Conservation (phyloP, 2,329 filamentous ascomycete genomes). For the Aspergillus phoenicis region DNA sequence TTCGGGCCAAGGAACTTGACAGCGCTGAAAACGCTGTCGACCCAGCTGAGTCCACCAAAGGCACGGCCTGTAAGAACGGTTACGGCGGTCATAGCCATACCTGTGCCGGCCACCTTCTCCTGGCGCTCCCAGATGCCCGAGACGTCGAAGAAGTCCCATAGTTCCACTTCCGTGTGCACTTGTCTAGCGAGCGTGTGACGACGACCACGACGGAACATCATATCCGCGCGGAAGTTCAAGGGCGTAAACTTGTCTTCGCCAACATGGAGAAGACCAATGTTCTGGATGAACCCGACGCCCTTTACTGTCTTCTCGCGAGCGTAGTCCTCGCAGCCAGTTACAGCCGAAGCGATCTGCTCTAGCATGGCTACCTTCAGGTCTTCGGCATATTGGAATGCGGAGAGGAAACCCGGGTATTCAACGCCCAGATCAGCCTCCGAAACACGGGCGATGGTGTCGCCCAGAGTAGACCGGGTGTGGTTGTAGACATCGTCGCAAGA, state of each 20-base stretch:
- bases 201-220: slow-evolving; percentile 84
- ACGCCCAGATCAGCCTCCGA: slow-evolving; percentile 79
- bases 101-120: slow-evolving; percentile 91
- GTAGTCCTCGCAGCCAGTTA: slow-evolving; percentile 78
- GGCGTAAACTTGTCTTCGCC: slow-evolving; percentile 79
- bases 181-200: slow-evolving; percentile 80
- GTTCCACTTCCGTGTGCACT: slow-evolving; percentile 82
- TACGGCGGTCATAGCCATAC: slow-evolving; percentile 89
- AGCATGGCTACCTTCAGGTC: slow-evolving; percentile 92
- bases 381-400: slow-evolving; percentile 88
- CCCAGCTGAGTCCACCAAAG: slow-evolving; percentile 82
- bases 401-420: slow-evolving; percentile 81
- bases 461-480: slow-evolving; percentile 75
- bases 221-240: slow-evolving; percentile 83
- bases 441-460: slow-evolving; percentile 72
- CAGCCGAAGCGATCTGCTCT: slow-evolving; percentile 77
- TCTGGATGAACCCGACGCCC: slow-evolving; percentile 85
- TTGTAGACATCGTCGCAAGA: slow-evolving; percentile 85
- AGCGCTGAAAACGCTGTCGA: slow-evolving; percentile 82
- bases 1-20: slow-evolving; percentile 78
- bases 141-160: slow-evolving; percentile 93
- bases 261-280: slow-evolving; percentile 82
- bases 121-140: slow-evolving; percentile 80
- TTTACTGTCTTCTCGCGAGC: slow-evolving; percentile 76
- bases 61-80: slow-evolving; percentile 81